Evolutionary conservation across 73 alveolate species (phyloP), one percentile per base, ranked within the genome.

Genomic region (Paramecium pentaurelia): DNA sequence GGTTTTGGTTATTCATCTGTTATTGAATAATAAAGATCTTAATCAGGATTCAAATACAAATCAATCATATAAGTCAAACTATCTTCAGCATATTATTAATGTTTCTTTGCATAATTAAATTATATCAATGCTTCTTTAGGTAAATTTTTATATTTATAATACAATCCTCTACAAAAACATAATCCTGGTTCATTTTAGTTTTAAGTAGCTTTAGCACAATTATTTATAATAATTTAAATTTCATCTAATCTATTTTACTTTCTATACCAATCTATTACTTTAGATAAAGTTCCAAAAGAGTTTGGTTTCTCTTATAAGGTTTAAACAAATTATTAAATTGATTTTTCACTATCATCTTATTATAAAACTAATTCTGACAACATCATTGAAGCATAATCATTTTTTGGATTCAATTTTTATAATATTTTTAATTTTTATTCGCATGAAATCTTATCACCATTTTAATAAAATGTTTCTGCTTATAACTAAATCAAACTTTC

Each of bases 81-180:
- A 42, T 97, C 96, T 64, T 94, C 97, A 3, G 99, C 99, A 92
- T 96, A 98, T 94, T 96, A 96, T 16, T 71, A 93, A 84, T 97
- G 98, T 77, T 95, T 97, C 93, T 98, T 95, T 2, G 99, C 99
- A 59, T 94, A 93, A 70, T 97, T 96, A 86, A 98, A 93, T 88
- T 97, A 98, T 34, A 94, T 95, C 32, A 98, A 92, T 58, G 99
- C 98, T 75, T 96, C 96, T 87, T 97, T 93, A 0, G 98, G 98
- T 92, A 93, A 96, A 28, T 98, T 99, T 64, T 93, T 83, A 88
- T 95, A 96, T 88, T 97, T 96, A 87, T 96, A 94, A 90, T 90
- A 98, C 30, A 98, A 96, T 1, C 99, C 99, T 95, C 97, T 98
- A 60, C 99, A 95, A 71, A 88, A 98, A 75, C 98, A 98, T 36